Percentiles rank a stretch among this genome's conserved stretches.
These are phyloP conservation scores for Mycosphaerella sp. DNA, from an alignment of 2,329 filamentous ascomycete genomes.

Conservation along the genomic window DNA sequence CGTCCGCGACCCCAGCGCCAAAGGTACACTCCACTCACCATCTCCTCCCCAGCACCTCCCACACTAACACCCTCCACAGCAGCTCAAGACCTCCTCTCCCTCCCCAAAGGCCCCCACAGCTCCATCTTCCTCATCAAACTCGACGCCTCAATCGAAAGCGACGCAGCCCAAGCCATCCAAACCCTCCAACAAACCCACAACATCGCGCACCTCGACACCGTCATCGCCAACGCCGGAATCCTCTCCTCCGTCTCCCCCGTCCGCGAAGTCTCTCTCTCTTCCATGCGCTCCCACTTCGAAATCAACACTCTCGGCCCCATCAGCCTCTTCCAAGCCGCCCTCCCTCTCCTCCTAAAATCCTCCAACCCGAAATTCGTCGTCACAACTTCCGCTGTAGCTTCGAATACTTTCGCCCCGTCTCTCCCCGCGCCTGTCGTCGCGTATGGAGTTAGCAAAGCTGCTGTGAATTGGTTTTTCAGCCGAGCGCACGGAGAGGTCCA, in stretches of 20 bases:
- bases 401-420: neutral
- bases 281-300: neutral
- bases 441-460: slow-evolving; percentile 7
- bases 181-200: neutral
- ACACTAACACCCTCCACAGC: neutral
- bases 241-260: neutral
- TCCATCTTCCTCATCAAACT: slow-evolving; percentile 2
- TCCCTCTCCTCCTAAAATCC: neutral
- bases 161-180: neutral
- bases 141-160: neutral
- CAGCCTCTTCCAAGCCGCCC: slow-evolving; percentile 1
- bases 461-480: slow-evolving; percentile 2
- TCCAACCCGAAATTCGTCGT: neutral
- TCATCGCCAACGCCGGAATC: neutral
- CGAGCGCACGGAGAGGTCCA: neutral
- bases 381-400: neutral
- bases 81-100: neutral
- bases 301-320: slow-evolving; percentile 8
- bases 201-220: neutral
- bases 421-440: neutral
- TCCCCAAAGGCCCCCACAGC: neutral
- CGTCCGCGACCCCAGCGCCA: slow-evolving; percentile 1
- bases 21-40: neutral
- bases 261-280: neutral
- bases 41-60: neutral